Evolutionary conservation across 1,284 basidiomycete species (phyloP), one percentile per base, ranked within the genome.

Genomic region (Papiliotrema flavescens): DNA sequence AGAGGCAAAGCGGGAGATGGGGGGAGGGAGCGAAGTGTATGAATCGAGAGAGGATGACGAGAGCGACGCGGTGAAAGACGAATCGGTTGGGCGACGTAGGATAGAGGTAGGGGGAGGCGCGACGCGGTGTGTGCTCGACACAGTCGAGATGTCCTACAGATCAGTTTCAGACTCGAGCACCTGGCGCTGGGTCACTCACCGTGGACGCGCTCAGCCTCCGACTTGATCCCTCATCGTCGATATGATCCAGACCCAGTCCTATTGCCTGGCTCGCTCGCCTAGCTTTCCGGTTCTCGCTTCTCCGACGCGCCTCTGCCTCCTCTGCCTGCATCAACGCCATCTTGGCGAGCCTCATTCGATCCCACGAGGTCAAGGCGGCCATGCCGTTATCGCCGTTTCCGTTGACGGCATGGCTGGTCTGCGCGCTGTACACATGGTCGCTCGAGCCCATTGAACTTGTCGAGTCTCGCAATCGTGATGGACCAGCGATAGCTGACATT

Each of bases 261-360:
- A 36, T 6, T 6, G 36, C 35, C 20, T 17, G 23, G 35, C 34
- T 23, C 35, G 20, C 34, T 48, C 46, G 8, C 19, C 28, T 5
- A 7, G 15, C 26, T 37, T 22, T 48, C 35, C 46, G 15, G 6
- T 40, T 40, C 22, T 37, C 36, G 2, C 37, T 41, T 3, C 22
- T 19, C 20, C 46, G 43, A 7, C 41, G 17, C 15, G 45, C 32
- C 35, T 61, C 55, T n/a, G 53, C 53, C 36, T 48, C 52, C 34
- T 61, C 55, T 26, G 41, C 49, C 22, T 51, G 50, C n/a, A 57
- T 26, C 24, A 53, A 20, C 2, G 45, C 51, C 34, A 46, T 37
- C 26, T 54, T 55, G 8, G 59, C 59, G n/a, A 52, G 26, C 19
- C 34, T 24, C 55, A 61, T 55, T 49, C 46, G 55, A 46, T 61